Percentiles rank a stretch among this genome's conserved stretches.
Evolutionary conservation across 768 basidiomycete species (phyloP).

Genomic region (Lyophyllum shimeji): DNA sequence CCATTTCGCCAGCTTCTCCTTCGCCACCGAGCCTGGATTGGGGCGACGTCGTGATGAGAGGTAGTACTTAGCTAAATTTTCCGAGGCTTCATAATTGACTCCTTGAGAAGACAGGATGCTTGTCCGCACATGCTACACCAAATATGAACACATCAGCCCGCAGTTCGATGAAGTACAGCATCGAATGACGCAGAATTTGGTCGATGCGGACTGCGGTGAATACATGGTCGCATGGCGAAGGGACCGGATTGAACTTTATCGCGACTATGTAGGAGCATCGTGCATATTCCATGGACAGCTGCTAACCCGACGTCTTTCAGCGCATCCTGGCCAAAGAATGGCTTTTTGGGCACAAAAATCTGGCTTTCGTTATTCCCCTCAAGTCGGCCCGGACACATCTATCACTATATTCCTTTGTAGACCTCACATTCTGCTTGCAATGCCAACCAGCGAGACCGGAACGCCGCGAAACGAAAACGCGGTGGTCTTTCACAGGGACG

Average conservation of each 20-base stretch:
- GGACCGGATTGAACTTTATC: constrained; percentile 78
- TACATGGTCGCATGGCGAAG: constrained; percentile 85
- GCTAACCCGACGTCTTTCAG: constrained; percentile 32
- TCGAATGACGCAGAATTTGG: constrained; percentile 59
- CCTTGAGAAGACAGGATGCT: constrained; percentile 78
- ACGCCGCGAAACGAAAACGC: constrained; percentile 37
- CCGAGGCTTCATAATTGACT: neutral
- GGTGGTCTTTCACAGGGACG: constrained; percentile 46
- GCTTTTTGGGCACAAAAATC: constrained; percentile 69
- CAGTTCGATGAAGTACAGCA: constrained; percentile 69
- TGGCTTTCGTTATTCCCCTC: constrained; percentile 79
- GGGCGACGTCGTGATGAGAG: constrained; percentile 72
- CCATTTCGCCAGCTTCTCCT: constrained; percentile 12
- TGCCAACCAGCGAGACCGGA: constrained; percentile 56
- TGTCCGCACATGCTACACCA: constrained; percentile 69
- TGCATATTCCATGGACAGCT: neutral
- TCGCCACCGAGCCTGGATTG: constrained; percentile 26
- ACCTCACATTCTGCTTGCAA: constrained; percentile 77
- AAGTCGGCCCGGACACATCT: constrained; percentile 58
- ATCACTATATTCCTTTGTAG: constrained; percentile 87
- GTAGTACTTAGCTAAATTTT: constrained; percentile 38
- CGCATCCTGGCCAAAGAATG: constrained; percentile 67
- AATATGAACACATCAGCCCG: constrained; percentile 44
- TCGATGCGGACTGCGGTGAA: constrained; percentile 73
- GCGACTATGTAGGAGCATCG: constrained; percentile 66